Percentiles rank a stretch among this genome's conserved stretches.
Evolutionary conservation across 2,329 filamentous ascomycete species (phyloP).

Genomic region (Beauveria sp.): DNA sequence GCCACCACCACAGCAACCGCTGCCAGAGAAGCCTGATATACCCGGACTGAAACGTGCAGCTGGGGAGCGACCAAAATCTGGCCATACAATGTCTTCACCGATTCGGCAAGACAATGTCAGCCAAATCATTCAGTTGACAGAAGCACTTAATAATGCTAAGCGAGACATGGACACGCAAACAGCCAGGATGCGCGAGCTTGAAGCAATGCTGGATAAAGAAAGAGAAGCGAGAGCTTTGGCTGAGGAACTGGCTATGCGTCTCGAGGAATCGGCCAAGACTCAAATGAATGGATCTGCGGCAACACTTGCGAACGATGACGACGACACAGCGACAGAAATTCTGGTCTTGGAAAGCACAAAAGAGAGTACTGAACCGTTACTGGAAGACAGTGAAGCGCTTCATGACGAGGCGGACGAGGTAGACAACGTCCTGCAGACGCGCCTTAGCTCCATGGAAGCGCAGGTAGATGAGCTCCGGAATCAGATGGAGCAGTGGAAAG

Average conservation of each 20-base stretch:
- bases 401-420: conserved; percentile 33
- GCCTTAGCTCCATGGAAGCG: conserved; percentile 66
- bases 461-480: conserved; percentile 77
- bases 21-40: conserved; percentile 86
- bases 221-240: conserved; percentile 73
- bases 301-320: conserved; percentile 11
- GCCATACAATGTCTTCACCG: conserved; percentile 46
- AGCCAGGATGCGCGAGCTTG: conserved; percentile 70
- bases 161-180: conserved; percentile 81
- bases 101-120: conserved; percentile 52
- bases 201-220: conserved; percentile 66
- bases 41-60: conserved; percentile 66
- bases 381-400: conserved; percentile 31
- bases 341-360: conserved; percentile 2
- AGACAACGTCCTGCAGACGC: conserved; percentile 44
- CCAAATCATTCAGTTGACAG: conserved; percentile 77
- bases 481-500: conserved; percentile 70
- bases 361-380: conserved; percentile 18
- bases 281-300: conserved; percentile 23
- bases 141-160: conserved; percentile 75
- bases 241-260: conserved; percentile 68
- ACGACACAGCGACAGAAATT: conserved; percentile 14
- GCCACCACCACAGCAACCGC: conserved; percentile 83
- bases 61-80: conserved; percentile 63
- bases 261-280: conserved; percentile 47